Percentiles rank a stretch among this genome's conserved stretches.
Evolutionary conservation across 345 rosid genomes (phyloP).

Genomic region (Gossypioides kirkii): DNA sequence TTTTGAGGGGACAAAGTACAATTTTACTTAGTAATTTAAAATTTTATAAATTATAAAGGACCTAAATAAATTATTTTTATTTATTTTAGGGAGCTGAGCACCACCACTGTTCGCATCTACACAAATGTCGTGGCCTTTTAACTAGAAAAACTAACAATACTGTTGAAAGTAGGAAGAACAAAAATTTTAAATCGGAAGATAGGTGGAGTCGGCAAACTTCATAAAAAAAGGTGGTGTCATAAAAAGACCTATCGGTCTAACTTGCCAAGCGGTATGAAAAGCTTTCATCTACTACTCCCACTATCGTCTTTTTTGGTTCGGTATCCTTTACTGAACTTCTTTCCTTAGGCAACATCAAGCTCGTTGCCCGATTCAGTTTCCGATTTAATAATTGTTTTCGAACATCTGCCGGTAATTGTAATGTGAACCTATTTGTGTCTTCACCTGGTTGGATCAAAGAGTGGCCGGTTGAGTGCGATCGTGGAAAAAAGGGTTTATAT

Average conservation of each 20-base stretch:
- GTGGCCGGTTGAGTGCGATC: constrained; percentile 91
- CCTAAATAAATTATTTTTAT: too few relatives aligned
- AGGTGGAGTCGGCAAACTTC: not conserved
- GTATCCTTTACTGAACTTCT: not conserved
- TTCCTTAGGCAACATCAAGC: not conserved
- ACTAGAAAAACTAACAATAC: not conserved
- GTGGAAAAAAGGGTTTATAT: constrained; percentile 27
- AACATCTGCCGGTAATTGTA: constrained; percentile 61
- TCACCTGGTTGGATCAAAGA: constrained; percentile 78
- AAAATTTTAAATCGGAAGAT: not conserved
- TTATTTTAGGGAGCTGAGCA: too few relatives aligned
- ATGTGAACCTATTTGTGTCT: constrained; percentile 69
- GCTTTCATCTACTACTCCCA: not conserved
- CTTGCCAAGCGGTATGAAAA: not conserved
- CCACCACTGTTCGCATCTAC: too few relatives aligned
- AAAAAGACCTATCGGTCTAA: not conserved
- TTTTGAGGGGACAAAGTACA: too few relatives aligned
- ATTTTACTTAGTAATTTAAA: too few relatives aligned
- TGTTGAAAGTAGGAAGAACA: not conserved
- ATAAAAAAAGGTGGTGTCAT: not conserved
- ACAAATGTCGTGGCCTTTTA: not conserved
- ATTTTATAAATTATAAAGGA: too few relatives aligned
- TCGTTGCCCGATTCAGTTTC: constrained; percentile 56
- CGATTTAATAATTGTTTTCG: constrained; percentile 68
- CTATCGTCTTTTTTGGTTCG: not conserved